phyloP scores from a whole-genome alignment of 2,329 filamentous ascomycete genomes.

The Apiospora saccharicola region DNA sequence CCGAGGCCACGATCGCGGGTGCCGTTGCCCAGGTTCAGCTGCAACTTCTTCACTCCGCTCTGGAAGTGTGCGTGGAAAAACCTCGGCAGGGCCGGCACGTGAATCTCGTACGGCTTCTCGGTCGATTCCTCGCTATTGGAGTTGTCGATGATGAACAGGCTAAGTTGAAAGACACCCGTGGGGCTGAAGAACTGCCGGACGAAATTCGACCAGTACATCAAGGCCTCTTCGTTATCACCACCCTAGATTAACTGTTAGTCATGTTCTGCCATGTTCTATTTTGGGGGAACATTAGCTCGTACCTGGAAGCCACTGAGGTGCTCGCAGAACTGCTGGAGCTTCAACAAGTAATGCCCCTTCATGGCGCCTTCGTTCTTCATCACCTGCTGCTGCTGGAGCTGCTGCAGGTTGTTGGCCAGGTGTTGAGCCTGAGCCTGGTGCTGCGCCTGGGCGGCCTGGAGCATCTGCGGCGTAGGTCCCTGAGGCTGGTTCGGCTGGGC shows the following conservation, averaged over 20 bases:
- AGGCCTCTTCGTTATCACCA: conserved; percentile 56
- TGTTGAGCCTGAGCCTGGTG: conserved; percentile 46
- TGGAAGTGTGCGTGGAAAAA: conserved; percentile 92
- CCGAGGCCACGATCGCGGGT: conserved; percentile 64
- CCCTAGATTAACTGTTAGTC: conserved; percentile 48
- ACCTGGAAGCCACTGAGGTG: conserved; percentile 65
- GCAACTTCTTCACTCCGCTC: conserved; percentile 84
- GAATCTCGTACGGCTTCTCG: conserved; percentile 87
- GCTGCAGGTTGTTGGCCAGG: conserved; percentile 39
- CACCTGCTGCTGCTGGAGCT: conserved; percentile 48
- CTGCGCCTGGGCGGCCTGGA: conserved; percentile 43
- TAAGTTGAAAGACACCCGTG: conserved; percentile 78
- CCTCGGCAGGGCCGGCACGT: conserved; percentile 79
- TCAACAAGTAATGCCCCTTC: conserved; percentile 66
- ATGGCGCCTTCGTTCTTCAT: conserved; percentile 56
- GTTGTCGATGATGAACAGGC: conserved; percentile 62
- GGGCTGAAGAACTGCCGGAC: conserved; percentile 83
- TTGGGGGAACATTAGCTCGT: conserved; percentile 38
- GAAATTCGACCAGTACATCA: conserved; percentile 82
- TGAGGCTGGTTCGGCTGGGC: conserved; percentile 39
- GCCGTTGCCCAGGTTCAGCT: conserved; percentile 80
- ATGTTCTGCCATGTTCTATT: no score
- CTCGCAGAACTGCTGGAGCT: conserved; percentile 69
- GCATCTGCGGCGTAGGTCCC: conserved; percentile 42
- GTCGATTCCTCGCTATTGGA: conserved; percentile 54